phyloP scores from a whole-genome alignment of 768 basidiomycete species.

The Cubamyces lactineus region DNA sequence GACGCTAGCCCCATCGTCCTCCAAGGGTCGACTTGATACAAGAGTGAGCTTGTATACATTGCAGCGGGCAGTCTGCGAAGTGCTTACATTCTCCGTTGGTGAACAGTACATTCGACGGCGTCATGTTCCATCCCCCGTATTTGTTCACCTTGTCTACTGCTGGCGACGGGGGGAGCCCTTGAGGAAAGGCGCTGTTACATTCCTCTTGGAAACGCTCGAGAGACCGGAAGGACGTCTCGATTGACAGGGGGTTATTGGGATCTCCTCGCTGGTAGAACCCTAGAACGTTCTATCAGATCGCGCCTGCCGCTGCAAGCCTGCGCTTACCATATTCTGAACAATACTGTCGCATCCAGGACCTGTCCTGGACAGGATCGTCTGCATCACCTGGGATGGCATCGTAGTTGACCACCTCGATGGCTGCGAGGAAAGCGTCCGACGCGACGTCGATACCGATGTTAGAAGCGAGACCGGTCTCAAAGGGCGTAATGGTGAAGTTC shows the following conservation, averaged over 20 bases:
- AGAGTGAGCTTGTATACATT: not conserved
- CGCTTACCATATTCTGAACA: conserved; percentile 52
- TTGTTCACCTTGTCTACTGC: conserved; percentile 50
- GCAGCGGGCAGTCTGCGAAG: not conserved
- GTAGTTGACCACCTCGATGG: conserved; percentile 49
- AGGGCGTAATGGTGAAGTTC: conserved; percentile 43
- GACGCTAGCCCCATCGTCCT: conserved; percentile 54
- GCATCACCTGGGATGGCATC: conserved; percentile 44
- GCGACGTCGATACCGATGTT: conserved; percentile 40
- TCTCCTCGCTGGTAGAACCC: conserved; percentile 55
- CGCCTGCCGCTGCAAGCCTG: too few relatives aligned
- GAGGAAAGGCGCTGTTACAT: conserved; percentile 46
- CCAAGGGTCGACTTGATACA: conserved; percentile 50
- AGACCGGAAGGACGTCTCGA: conserved; percentile 51
- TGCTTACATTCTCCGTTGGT: conserved; percentile 52
- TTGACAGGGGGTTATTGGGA: conserved; percentile 47
- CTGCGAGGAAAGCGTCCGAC: conserved; percentile 45
- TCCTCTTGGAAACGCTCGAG: conserved; percentile 49
- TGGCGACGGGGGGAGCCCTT: conserved; percentile 43
- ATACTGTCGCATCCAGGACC: conserved; percentile 58
- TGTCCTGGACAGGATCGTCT: conserved; percentile 48
- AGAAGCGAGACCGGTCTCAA: conserved; percentile 44
- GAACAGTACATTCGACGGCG: conserved; percentile 50
- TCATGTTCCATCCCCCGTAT: conserved; percentile 58
- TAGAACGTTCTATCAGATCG: conserved; percentile 19